These are phyloP conservation scores for Eucalyptus erythrocorys DNA, from an alignment of 345 rosid species.

Conservation along the genomic window DNA sequence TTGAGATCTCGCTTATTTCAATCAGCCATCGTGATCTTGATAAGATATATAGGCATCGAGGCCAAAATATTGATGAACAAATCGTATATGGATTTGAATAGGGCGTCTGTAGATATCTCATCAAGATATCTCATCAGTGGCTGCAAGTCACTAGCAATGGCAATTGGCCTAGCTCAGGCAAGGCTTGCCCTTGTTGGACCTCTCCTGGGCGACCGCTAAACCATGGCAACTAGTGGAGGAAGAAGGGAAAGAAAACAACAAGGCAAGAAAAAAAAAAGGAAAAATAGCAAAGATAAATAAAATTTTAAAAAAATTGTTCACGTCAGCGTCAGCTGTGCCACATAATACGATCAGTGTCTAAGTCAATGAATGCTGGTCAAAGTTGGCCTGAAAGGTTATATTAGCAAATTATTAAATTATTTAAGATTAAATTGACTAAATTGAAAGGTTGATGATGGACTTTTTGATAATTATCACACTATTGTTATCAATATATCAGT, in stretches of 20 bases:
- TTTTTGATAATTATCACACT: not conserved
- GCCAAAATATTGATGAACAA: not conserved
- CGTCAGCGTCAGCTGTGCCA: fast-evolving
- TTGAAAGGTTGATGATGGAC: not conserved
- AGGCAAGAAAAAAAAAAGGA: no score
- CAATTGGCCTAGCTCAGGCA: not conserved
- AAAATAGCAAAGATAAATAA: not conserved
- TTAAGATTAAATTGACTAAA: not conserved
- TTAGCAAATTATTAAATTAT: not conserved
- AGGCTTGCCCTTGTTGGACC: not conserved
- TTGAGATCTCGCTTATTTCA: not conserved
- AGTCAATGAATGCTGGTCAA: fast-evolving
- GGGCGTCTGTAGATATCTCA: not conserved
- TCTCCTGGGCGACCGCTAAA: no score
- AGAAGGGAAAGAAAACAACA: not conserved
- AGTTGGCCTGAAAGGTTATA: fast-evolving
- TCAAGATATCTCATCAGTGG: not conserved
- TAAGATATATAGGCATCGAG: not conserved
- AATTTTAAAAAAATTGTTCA: not conserved
- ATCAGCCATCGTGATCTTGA: not conserved
- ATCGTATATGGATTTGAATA: not conserved
- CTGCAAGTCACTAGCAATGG: not conserved
- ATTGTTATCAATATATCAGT: not conserved
- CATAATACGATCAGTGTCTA: fast-evolving
- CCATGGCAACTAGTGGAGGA: not conserved